A percentile compares a stretch with the other conserved stretches of the same genome.
These are phyloP conservation scores for Mycena galopus DNA, from an alignment of 768 basidiomycete genomes.

Conservation along the genomic window DNA sequence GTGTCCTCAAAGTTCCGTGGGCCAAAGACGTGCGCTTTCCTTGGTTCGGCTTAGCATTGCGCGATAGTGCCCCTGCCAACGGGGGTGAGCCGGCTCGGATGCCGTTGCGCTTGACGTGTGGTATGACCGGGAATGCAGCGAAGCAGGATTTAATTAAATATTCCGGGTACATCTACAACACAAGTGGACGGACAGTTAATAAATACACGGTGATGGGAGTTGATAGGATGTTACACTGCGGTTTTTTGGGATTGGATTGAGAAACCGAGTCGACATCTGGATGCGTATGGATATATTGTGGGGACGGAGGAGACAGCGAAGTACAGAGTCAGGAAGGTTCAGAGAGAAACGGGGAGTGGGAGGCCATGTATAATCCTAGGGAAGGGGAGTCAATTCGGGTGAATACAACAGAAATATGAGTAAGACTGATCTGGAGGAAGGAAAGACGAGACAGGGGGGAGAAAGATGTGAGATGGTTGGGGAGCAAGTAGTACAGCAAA, in stretches of 20 bases:
- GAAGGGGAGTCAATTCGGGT: no score
- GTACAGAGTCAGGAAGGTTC: neutral
- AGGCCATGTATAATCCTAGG: neutral
- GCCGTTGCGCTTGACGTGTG: neutral
- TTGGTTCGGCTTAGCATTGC: neutral
- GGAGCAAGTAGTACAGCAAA: neutral
- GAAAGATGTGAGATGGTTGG: no score
- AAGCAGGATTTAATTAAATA: neutral
- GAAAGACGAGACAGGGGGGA: no score
- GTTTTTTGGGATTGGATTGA: no score
- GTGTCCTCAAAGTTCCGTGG: no score
- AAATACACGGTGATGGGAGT: conserved; percentile 10
- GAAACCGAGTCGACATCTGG: no score
- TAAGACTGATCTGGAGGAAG: no score
- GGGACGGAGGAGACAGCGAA: no score
- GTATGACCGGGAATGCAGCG: neutral
- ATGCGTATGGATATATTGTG: conserved; percentile 3
- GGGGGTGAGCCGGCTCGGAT: neutral
- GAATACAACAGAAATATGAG: no score
- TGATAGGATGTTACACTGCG: conserved; percentile 2
- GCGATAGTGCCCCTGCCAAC: no score
- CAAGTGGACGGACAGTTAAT: neutral
- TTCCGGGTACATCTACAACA: conserved; percentile 17
- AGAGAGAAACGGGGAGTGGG: neutral
- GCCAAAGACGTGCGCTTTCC: neutral